Evolutionary conservation across 225 moss, liverwort and hornwort genomes (phyloP), one percentile per base, ranked within the genome.

Genomic region (Rhytidiadelphus loreus): DNA sequence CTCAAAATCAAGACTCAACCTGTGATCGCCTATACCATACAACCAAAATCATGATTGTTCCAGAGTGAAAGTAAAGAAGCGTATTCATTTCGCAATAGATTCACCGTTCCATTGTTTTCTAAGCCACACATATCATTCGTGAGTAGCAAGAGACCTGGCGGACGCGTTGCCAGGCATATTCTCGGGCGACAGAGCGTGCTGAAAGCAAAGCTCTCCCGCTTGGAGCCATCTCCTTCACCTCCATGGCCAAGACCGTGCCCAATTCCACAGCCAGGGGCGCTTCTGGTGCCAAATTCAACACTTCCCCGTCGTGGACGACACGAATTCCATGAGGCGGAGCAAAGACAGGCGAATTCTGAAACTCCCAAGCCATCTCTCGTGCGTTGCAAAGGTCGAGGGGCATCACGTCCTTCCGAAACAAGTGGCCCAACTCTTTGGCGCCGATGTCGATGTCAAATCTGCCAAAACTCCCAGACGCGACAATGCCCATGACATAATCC

Each of bases 81-180:
- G 6, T 53, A 73, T 72, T 32, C 30, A 72, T 58, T 69, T 57
- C 37, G 69, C 87, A 53, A 73, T 18, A 37, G 12, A 57, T 69
- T 7, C 80, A 57, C 62, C 28, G 57, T 29, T 88, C 65, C 35
- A 46, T n/a, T 32, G 55, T 43, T 75, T 56, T 56, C 24, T 52
- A 46, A 73, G 56, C 32, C 77, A 66, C 65, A 62, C 43, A 59
- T 58, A 69, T 73, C 81, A 65, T 62, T 83, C 28, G 29, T 28
- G 77, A 62, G 20, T 16, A 82, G 62, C 50, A 81, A 80, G 43
- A 48, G 80, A 96, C 97, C 97, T 97, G 97, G 58, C 86, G 90
- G 84, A 95, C 88, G 46, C 98, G 98, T 71, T 98, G 92, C 98
- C 98, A 98, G 35, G 98, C 95, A 69, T 95, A 89, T 39, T 91